These are phyloP conservation scores for Venturia pyrina DNA, from an alignment of 2,329 filamentous ascomycete species.

Conservation along the genomic window DNA sequence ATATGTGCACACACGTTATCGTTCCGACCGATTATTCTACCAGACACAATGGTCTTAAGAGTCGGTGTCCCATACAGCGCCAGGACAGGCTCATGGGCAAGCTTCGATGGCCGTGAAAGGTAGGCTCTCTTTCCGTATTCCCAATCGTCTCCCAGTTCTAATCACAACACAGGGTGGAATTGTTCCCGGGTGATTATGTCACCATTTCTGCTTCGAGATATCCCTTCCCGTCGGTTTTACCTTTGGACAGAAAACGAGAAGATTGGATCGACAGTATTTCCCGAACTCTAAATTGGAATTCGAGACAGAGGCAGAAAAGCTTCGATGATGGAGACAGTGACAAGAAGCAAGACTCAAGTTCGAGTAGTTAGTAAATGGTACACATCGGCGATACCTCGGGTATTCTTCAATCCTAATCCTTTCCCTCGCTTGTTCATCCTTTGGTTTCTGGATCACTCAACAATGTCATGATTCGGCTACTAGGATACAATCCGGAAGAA, in stretches of 20 bases:
- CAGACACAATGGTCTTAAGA: constrained; percentile 88
- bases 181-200: constrained; percentile 70
- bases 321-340: constrained; percentile 24
- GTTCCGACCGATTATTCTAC: constrained; percentile 92
- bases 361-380: background rate
- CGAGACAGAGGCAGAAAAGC: constrained; percentile 63
- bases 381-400: no score
- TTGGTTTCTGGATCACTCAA: no score
- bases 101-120: constrained; percentile 88
- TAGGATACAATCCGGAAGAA: no score
- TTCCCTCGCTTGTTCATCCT: no score
- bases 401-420: no score
- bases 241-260: constrained; percentile 57
- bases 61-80: constrained; percentile 93
- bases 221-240: constrained; percentile 69
- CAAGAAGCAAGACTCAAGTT: background rate
- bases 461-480: no score
- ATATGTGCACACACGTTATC: constrained; percentile 93
- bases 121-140: constrained; percentile 21
- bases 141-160: background rate
- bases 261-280: constrained; percentile 78
- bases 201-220: constrained; percentile 73
- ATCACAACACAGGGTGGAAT: constrained; percentile 43
- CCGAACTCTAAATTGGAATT: constrained; percentile 73
- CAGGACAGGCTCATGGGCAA: constrained; percentile 86